phyloP scores from a whole-genome alignment of 2,329 filamentous ascomycete genomes.

The Juglanconis sp. region DNA sequence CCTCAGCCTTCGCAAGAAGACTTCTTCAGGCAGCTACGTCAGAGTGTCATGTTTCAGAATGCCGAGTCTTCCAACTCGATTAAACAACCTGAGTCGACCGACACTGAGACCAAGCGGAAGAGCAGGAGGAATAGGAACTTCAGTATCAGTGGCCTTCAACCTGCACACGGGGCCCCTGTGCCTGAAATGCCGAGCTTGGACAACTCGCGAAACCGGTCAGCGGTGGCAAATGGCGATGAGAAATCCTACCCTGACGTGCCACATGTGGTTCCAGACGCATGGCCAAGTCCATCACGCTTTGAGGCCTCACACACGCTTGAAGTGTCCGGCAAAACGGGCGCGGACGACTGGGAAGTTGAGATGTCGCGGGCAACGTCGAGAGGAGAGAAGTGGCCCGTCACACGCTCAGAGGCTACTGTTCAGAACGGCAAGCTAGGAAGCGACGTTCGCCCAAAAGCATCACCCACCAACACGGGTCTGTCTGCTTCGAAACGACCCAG shows the following conservation, averaged over 20 bases:
- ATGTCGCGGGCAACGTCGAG: too few relatives aligned
- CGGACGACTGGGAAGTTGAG: background rate
- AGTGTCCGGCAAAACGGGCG: background rate
- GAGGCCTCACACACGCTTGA: background rate
- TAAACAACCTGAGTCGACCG: background rate
- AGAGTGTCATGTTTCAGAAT: background rate
- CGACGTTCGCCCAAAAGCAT: too few relatives aligned
- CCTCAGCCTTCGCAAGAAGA: background rate
- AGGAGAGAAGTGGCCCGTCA: too few relatives aligned
- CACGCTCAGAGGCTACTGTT: too few relatives aligned
- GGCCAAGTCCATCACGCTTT: background rate
- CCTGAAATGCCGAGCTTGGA: background rate
- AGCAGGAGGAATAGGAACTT: conserved; percentile 2
- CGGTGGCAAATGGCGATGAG: background rate
- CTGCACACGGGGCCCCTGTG: background rate
- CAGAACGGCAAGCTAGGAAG: too few relatives aligned
- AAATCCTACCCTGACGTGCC: too few relatives aligned
- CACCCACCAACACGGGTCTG: too few relatives aligned
- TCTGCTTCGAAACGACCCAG: too few relatives aligned
- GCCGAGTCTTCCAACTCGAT: background rate
- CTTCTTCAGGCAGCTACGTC: background rate
- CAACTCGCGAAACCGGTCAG: background rate
- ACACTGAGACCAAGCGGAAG: background rate
- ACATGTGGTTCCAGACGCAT: background rate
- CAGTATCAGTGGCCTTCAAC: background rate